These are phyloP conservation scores for Eutrema japonicum DNA, from an alignment of 345 rosid genomes.

Conservation along the genomic window DNA sequence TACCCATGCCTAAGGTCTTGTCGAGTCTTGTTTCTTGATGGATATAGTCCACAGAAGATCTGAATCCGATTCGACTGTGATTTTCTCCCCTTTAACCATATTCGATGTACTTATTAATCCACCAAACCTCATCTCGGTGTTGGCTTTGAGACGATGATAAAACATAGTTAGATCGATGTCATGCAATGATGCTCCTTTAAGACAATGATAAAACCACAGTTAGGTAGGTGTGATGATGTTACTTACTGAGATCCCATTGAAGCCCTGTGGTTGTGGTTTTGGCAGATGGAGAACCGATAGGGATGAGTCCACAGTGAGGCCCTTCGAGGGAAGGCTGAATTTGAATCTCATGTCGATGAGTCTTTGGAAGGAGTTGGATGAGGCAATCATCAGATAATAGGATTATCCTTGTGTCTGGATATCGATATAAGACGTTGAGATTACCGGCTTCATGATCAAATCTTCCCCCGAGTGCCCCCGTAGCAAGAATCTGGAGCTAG, in stretches of 20 bases:
- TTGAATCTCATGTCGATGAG: slow-evolving; percentile 64
- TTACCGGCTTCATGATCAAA: slow-evolving; percentile 97
- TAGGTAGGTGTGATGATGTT: background rate
- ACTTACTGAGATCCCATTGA: slow-evolving; percentile 88
- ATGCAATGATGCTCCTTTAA: background rate
- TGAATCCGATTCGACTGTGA: slow-evolving; percentile 72
- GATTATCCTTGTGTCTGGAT: slow-evolving; percentile 57
- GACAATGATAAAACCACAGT: background rate
- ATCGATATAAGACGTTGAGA: slow-evolving; percentile 68
- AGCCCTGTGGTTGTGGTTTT: slow-evolving; percentile 87
- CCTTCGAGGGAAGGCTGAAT: slow-evolving; percentile 69
- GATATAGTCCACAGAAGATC: slow-evolving; percentile 98
- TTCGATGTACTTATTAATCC: slow-evolving; percentile 88
- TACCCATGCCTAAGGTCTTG: background rate
- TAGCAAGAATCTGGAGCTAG: slow-evolving; percentile 82
- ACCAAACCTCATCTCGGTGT: slow-evolving; percentile 81
- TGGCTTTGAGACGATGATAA: slow-evolving; percentile 42
- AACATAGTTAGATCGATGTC: slow-evolving; percentile 9
- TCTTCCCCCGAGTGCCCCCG: slow-evolving; percentile 97
- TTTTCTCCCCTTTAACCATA: slow-evolving; percentile 54
- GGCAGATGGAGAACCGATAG: slow-evolving; percentile 71
- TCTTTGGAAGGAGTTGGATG: slow-evolving; percentile 75
- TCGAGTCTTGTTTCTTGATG: slow-evolving; percentile 49
- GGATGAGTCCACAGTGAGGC: slow-evolving; percentile 92
- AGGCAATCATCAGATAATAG: slow-evolving; percentile 85